Evolutionary conservation across 192 early-diverging fungal genomes (phyloP), one percentile per base, ranked within the genome.

Genomic region (Rhizophagus sp.): DNA sequence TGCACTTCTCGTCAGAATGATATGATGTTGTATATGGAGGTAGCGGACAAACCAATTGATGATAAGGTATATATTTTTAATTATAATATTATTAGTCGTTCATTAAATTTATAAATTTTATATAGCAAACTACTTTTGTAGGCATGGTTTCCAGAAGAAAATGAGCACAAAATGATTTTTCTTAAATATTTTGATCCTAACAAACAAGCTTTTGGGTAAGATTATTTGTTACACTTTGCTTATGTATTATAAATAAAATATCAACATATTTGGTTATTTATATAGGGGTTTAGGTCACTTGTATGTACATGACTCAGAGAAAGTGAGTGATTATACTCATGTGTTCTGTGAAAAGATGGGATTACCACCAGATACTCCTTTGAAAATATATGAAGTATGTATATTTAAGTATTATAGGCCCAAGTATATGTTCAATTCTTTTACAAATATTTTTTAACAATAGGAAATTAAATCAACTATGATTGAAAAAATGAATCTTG

Each of bases 381-480:
- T 98, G 30, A 82, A 84, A 62, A 65, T 95, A 41, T 95, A 87
- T 80, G 95, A 94, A 84, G 88, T 86, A 80, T 41, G 76, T 22
- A 77, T 27, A 7, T 67, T 47, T 12, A 41, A 41, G 25, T 7
- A 61, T 66, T 33, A 15, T 41, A 63, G 9, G 24, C 22, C 19
- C 19, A 41, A 0, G 8, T 8, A 41, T 6, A 11, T 34, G 1
- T 11, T n/a, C 34, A 0, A 41, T 17, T 41, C 19, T 33, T 41
- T 9, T 62, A 61, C 44, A 19, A 52, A 9, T 75, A 6, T 39
- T 10, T 71, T 76, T 49, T 30, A 4, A 34, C 33, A 12, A 64
- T 80, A 95, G 88, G 98, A 99, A 85, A 92, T 99, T 79, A 97
- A 98, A 87, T 95, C 98, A 0, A 89, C 86, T 10, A 92, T 97